Evolutionary conservation across 352 stramenopile species (phyloP), one percentile per base, ranked within the genome.

Genomic region (Pythium phragmiticola): DNA sequence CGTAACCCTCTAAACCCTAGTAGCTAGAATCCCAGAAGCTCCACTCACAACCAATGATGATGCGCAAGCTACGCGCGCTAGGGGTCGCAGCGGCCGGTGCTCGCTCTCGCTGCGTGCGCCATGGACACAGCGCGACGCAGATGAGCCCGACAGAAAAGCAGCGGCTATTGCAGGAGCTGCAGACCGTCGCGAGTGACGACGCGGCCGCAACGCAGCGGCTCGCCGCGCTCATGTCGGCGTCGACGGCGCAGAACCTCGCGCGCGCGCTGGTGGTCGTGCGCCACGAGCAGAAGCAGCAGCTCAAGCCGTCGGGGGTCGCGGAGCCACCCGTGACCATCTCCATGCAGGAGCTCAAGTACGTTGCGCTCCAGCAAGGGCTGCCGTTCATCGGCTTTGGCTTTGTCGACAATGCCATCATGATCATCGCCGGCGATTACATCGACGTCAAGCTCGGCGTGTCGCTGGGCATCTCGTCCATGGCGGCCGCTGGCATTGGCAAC

Each of bases 341-440:
- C 23, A 58, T 75, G 52, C 67, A 77, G 34, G 80, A 86, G 34
- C 74, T 91, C 57, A 84, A 88, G 75, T 73, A 82, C 63, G 69
- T 91, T 28, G 82, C 80, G 49, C 41, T 92, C 56, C 70, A 89
- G 65, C 57, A 85, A 34, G 87, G 78, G 1, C 76, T 98, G 56
- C 96, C 96, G 3, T 99, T 99, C 70, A 76, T 99, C 16, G 95
- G 95, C 43, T 99, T 99, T 75, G 96, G 96, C 28, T 98, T 99
- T 42, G 95, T 99, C 68, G 97, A 99, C 77, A 99, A 99, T 76
- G 79, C 86, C 37, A 97, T 99, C 68, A 95, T 99, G 79, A 91
- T 96, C 66, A 58, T 95, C 26, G 88, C 88, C 0, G 87, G 88
- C 19, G 87, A 95, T 68, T 89, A 92, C 68, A 96, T 95, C 52